A percentile compares a stretch with the other conserved stretches of the same genome.
phyloP scores from a whole-genome alignment of 2,329 filamentous ascomycete genomes.

The Cyphellophora europaea region DNA sequence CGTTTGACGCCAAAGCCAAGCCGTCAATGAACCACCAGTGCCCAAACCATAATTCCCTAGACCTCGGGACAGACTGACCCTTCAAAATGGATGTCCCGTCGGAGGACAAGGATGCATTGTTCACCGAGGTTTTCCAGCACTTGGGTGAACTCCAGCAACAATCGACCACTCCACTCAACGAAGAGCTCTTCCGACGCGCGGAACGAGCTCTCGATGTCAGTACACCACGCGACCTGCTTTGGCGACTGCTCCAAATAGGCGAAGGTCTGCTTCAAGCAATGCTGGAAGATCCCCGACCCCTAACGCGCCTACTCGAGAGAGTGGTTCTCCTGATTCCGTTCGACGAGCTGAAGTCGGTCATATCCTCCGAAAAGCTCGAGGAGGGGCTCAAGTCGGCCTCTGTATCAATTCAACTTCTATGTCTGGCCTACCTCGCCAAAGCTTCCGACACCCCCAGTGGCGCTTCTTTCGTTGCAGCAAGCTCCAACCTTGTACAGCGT shows the following conservation, averaged over 20 bases:
- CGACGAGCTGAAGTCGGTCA: constrained; percentile 36
- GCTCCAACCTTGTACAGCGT: constrained; percentile 44
- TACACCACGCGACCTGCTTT: constrained; percentile 13
- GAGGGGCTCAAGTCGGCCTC: constrained; percentile 43
- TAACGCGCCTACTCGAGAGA: constrained; percentile 43
- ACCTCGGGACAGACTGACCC: no score
- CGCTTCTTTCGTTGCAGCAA: constrained; percentile 49
- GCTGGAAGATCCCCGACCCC: constrained; percentile 48
- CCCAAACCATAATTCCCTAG: no score
- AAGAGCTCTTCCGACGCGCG: constrained; percentile 17
- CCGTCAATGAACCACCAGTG: no score
- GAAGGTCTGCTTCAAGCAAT: constrained; percentile 23
- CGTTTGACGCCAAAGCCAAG: no score
- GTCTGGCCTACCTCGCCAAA: constrained; percentile 47
- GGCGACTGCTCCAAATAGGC: constrained; percentile 13
- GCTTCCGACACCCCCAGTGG: constrained; percentile 42
- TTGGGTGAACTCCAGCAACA: constrained; percentile 11
- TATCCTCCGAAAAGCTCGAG: constrained; percentile 43
- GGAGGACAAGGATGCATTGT: constrained; percentile 14
- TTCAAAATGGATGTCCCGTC: constrained; percentile 22
- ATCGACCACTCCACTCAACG: constrained; percentile 9
- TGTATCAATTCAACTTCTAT: constrained; percentile 46
- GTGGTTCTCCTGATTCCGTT: constrained; percentile 41
- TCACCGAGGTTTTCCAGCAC: constrained; percentile 15
- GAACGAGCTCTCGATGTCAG: constrained; percentile 13